These are phyloP conservation scores for Astrothelium subdiscretum DNA, from an alignment of 495 filamentous ascomycete species.

Conservation along the genomic window DNA sequence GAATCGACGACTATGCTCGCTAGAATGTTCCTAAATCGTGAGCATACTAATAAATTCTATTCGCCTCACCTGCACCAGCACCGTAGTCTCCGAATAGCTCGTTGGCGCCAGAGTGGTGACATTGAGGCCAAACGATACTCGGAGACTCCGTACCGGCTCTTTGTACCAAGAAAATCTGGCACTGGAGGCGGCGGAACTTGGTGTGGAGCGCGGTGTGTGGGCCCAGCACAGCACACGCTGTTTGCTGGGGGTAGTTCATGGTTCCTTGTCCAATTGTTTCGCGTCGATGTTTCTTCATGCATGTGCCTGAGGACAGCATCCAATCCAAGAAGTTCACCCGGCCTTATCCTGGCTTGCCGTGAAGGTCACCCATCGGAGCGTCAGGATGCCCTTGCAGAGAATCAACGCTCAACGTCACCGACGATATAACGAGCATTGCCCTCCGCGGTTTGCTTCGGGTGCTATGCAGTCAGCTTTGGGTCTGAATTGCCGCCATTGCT, in stretches of 20 bases:
- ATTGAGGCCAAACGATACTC: not conserved
- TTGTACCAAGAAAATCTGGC: not conserved
- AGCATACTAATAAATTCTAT: too few species aligned
- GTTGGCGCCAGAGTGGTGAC: too few species aligned
- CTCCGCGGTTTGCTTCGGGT: too few species aligned
- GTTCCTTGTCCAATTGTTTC: not conserved
- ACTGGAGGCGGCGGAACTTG: not conserved
- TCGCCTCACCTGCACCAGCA: too few species aligned
- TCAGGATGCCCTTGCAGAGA: not conserved
- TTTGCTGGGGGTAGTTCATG: not conserved
- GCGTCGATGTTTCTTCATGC: not conserved
- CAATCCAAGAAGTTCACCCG: not conserved
- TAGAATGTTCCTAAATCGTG: too few species aligned
- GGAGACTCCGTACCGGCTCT: not conserved
- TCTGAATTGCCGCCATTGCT: too few species aligned
- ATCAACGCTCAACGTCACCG: not conserved
- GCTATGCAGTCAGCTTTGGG: too few species aligned
- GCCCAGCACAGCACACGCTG: not conserved
- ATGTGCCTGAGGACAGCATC: not conserved
- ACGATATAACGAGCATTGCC: too few species aligned
- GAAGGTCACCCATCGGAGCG: not conserved
- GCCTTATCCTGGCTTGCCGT: not conserved
- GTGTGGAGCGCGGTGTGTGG: not conserved
- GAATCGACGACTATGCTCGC: not conserved
- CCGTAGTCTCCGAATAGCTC: too few species aligned